Percentiles rank a stretch among this genome's conserved stretches.
Conservation (phyloP, 768 basidiomycete genomes). For the Dioszegia aurantiaca region DNA sequence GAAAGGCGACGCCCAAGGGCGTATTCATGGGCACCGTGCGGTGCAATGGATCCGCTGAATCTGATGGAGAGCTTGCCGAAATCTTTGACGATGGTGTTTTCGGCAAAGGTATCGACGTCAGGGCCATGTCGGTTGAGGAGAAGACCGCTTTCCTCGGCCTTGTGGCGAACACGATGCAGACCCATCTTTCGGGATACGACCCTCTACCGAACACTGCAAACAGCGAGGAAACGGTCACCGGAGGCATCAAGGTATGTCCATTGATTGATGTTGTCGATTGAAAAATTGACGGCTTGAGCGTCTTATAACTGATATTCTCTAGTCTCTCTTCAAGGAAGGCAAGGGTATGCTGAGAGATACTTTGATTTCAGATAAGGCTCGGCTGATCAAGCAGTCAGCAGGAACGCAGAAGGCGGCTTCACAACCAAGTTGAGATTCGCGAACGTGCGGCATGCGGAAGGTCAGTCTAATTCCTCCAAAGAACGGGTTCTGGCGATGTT, state of each 20-base stretch:
- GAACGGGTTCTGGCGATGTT: no score
- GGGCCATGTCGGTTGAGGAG: not conserved
- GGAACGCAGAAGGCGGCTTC: not conserved
- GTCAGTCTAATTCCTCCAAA: no score
- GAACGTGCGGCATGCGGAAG: not conserved
- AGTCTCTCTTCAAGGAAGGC: no score
- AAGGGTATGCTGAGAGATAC: no score
- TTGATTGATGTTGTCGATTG: no score
- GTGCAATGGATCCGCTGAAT: no score
- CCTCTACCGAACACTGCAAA: not conserved
- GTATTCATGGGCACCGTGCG: no score
- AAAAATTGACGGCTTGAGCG: no score
- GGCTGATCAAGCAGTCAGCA: not conserved
- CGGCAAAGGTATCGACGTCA: constrained; percentile 1
- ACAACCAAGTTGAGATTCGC: not conserved
- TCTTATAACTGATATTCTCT: no score
- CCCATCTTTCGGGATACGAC: not conserved
- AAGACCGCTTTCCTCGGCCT: not conserved
- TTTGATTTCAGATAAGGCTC: no score
- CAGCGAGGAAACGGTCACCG: not conserved
- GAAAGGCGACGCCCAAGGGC: no score
- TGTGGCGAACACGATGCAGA: not conserved
- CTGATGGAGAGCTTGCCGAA: no score
- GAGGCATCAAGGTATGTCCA: not conserved
- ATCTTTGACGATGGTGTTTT: not conserved